Percentiles rank a stretch among this genome's conserved stretches.
phyloP scores from a whole-genome alignment of 306 rosid species.

The Begonia peltatifolia region DNA sequence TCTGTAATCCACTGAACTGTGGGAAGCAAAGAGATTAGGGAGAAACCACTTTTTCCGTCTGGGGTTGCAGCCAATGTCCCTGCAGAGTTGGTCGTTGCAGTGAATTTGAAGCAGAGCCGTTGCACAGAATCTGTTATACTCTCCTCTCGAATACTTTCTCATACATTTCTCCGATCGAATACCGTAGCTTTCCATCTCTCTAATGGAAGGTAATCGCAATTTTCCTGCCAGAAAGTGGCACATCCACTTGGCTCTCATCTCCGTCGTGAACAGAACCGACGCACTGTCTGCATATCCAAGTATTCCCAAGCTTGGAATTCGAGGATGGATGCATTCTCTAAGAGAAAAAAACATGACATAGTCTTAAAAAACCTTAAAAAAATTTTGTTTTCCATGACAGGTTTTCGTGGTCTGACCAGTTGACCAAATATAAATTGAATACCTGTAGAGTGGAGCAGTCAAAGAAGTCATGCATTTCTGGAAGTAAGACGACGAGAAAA shows the following conservation, averaged over 20 bases:
- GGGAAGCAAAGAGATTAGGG: conserved; percentile 5
- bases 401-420: no score
- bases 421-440: background rate
- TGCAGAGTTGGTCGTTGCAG: conserved; percentile 11
- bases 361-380: no score
- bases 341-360: background rate
- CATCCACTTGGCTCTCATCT: conserved; percentile 12
- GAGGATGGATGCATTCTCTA: conserved; percentile 15
- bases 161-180: conserved; percentile 7
- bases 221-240: conserved; percentile 10
- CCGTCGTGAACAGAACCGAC: conserved; percentile 3
- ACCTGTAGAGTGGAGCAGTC: conserved; percentile 13
- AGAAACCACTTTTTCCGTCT: conserved; percentile 6
- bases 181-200: conserved; percentile 10
- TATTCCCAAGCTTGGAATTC: conserved; percentile 13
- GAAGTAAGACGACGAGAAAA: conserved; percentile 3
- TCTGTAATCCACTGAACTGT: conserved; percentile 8
- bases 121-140: conserved; percentile 5
- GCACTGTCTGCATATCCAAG: conserved; percentile 10
- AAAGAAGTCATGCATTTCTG: conserved; percentile 7
- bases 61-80: conserved; percentile 9
- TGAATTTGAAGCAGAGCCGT: conserved; percentile 8
- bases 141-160: conserved; percentile 1
- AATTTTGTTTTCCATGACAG: no score
- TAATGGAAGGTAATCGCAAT: conserved; percentile 5